Base-by-base conservation (phyloP, 2,329 filamentous ascomycete genomes). In the Diaporthe australafricana region DNA sequence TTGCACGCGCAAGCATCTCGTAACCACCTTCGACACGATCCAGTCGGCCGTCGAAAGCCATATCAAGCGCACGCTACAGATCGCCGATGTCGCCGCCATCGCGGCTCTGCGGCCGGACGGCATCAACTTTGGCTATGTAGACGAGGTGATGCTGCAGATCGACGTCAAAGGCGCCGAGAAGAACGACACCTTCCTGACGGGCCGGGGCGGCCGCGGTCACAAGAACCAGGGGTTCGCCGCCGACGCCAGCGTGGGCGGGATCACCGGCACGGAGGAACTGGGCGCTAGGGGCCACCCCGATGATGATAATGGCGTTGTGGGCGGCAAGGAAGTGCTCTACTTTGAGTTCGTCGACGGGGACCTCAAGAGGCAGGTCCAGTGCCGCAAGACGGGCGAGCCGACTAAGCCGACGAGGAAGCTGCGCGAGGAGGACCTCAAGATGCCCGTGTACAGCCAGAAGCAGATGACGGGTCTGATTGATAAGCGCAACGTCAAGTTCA, bases 331-430 rank as follows among this genome's bases (percentile, higher is more conserved):
- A 76, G 92, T 98, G 20, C 83, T 99, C 30, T 89, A 96, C 45
- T 97, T 99, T 77, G 96, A 98, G 80, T 98, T 97, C 76, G 83
- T 97, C 22, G 96, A 98, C 80, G 95, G 93, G 0, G 96, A 98
- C 79, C 82, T 98, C 75, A 98, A 95, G 83, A 88, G 93, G 50
- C 92, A 97, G 79, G 92, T 95, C 0, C 85, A 87, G 68, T 85
- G 92, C 79, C 88, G 90, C 68, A 93, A 93, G 79, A 94, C 92
- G 0, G 93, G 93, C 1, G 91, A 95, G 80, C 87, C 91, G 0
- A 90, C 87, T 0, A 92, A 91, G 69, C 88, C 92, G 0, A 90
- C 87, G 16, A 88, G 90, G 71, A 93, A 89, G 77, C 84, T 95
- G 74, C 88, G 90, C 72, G 89, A 95, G 25, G 95, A 98, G 77